Base-by-base conservation (phyloP, 2,329 filamentous ascomycete species). In the Fusarium goolgardi region DNA sequence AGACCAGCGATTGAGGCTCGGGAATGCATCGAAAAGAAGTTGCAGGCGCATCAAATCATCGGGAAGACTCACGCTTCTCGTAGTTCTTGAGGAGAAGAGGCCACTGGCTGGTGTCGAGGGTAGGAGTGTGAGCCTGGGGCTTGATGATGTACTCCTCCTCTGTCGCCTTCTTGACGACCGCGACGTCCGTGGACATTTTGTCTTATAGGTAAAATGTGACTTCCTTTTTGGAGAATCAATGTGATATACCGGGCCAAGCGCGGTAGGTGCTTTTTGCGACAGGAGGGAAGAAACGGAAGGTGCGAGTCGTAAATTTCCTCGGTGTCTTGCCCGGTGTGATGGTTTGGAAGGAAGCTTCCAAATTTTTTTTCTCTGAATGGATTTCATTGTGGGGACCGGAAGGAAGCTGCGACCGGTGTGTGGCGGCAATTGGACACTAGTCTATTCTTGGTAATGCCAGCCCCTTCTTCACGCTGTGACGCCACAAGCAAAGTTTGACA, bases 31-130 rank as follows among this genome's bases (percentile, higher is more conserved):
- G 40, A 65, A 49, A 50, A 49, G 25, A 52, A n/a, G 20, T 43
- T 39, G 20, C 12, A 50, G n/a, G 35, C 23, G 39, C 41, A 20
- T 10, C 46, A 32, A 20, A 41, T 27, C 20, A 52, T 43, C 29
- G 20, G 25, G 23, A 35, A 57, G 50, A 85, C 91, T 79, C 87
- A 96, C 93, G 85, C 78, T 94, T 92, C 81, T 94, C 92, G 83
- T 96, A 98, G 84, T 97, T 97, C 85, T 97, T 97, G 77, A 98
- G 87, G 75, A 98, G 86, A 76, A 98, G 85, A 75, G 96, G 96
- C 93, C 94, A 97, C 79, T 90, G 87, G 84, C 91, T 94, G 74
- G 93, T 96, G 82, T 96, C 90, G 75, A 96, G 85, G 63, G 88
- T 84, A 72, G 94, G 92, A 75, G 90, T 89, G 72, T 87, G 84